Percentiles rank a stretch among this genome's conserved stretches.
phyloP scores from a whole-genome alignment of 2,329 filamentous ascomycete species.

The Pseudogymnoascus sp. region DNA sequence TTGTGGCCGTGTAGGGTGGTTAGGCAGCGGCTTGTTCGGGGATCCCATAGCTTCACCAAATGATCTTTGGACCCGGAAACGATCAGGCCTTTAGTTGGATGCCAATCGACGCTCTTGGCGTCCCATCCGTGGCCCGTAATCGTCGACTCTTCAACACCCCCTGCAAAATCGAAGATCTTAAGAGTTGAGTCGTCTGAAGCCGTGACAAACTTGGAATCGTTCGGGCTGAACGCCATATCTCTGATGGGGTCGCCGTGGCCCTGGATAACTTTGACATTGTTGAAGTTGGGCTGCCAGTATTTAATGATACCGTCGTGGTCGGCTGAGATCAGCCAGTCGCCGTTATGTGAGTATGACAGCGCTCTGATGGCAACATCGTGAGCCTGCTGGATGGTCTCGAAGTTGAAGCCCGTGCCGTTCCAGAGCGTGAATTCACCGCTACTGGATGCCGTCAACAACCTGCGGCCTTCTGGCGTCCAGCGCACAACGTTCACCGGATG shows the following conservation, averaged over 20 bases:
- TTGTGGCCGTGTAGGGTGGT: conserved; percentile 96
- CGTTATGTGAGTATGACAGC: conserved; percentile 82
- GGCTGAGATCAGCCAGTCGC: conserved; percentile 93
- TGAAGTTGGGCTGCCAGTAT: conserved; percentile 99
- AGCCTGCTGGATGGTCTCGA: conserved; percentile 98
- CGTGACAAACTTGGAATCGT: conserved; percentile 91
- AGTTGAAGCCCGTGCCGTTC: conserved; percentile 99
- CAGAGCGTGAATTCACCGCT: conserved; percentile 97
- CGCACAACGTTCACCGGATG: conserved; percentile 94
- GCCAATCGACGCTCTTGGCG: conserved; percentile 95
- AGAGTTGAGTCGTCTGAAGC: conserved; percentile 88
- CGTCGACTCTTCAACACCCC: conserved; percentile 72
- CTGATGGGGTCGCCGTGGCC: conserved; percentile 85
- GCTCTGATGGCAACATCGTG: conserved; percentile 83
- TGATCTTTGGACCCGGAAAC: conserved; percentile 98
- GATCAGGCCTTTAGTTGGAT: conserved; percentile 85
- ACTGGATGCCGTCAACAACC: conserved; percentile 85
- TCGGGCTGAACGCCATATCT: conserved; percentile 88
- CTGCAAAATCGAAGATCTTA: conserved; percentile 94
- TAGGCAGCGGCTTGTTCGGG: conserved; percentile 79
- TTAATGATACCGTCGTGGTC: conserved; percentile 94
- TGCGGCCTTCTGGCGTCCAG: conserved; percentile 93
- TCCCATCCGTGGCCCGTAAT: conserved; percentile 97
- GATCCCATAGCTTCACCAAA: conserved; percentile 95
- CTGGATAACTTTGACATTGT: conserved; percentile 92